Percentiles rank a stretch among this genome's conserved stretches.
phyloP scores from a whole-genome alignment of 208 protist species.

The Acanthamoeba pearcei region DNA sequence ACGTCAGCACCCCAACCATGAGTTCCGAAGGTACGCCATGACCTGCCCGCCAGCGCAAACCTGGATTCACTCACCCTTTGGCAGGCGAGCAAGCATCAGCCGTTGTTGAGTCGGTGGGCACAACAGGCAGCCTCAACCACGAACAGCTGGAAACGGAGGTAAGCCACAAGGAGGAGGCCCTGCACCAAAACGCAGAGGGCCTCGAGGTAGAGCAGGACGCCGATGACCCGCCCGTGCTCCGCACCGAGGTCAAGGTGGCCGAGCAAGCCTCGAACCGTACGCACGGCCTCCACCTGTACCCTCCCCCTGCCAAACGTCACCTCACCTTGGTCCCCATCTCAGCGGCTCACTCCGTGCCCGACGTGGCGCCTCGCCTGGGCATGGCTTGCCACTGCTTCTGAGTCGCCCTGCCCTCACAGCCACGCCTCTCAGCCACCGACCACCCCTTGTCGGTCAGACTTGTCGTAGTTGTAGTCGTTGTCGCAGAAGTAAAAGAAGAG shows the following conservation, averaged over 20 bases:
- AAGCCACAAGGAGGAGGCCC: not conserved
- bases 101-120: not conserved
- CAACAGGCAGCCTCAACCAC: not conserved
- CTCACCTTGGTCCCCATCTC: not conserved
- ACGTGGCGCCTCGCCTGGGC: not conserved
- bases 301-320: not conserved
- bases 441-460: not conserved
- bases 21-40: no score
- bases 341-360: not conserved
- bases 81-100: no score
- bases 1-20: no score
- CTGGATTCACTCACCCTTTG: no score
- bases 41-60: no score
- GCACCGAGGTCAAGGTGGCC: not conserved
- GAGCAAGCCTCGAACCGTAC: not conserved
- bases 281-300: not conserved
- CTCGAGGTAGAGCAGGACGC: not conserved
- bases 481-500: not conserved
- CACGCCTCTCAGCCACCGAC: no score
- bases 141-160: not conserved
- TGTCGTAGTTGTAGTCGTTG: not conserved
- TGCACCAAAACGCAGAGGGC: not conserved
- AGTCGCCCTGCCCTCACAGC: not conserved
- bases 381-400: slow-evolving; percentile 37
- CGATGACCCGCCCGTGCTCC: not conserved